These are phyloP conservation scores for Penicillium aurantiogriseum DNA, from an alignment of 2,329 filamentous ascomycete species.

Conservation along the genomic window DNA sequence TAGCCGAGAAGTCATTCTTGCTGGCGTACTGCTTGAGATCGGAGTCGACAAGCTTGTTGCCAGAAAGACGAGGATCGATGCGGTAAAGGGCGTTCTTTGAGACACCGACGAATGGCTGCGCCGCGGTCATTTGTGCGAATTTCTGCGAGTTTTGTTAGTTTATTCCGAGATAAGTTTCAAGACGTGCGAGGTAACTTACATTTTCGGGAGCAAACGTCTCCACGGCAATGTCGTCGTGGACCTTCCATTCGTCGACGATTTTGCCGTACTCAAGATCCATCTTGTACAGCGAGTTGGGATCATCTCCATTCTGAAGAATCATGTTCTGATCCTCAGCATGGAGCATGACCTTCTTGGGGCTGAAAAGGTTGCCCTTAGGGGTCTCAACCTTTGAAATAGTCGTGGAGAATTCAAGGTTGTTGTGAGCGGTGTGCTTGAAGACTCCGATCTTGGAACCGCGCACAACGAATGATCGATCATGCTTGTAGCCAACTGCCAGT, in stretches of 20 bases:
- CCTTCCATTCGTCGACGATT: conserved; percentile 97
- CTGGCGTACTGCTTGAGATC: conserved; percentile 94
- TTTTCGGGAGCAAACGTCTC: conserved; percentile 90
- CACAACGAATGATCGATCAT: conserved; percentile 95
- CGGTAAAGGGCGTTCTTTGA: conserved; percentile 92
- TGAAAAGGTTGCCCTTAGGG: conserved; percentile 81
- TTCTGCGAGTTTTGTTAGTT: conserved; percentile 56
- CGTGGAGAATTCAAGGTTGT: conserved; percentile 91
- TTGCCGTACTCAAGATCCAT: conserved; percentile 99
- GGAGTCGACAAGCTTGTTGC: conserved; percentile 87
- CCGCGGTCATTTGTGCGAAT: conserved; percentile 94
- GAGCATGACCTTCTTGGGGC: conserved; percentile 94
- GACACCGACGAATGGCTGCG: conserved; percentile 92
- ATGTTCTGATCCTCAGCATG: conserved; percentile 87
- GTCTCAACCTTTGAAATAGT: conserved; percentile 96
- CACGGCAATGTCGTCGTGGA: conserved; percentile 93
- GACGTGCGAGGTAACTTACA: conserved; percentile 40
- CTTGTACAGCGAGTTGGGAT: conserved; percentile 88
- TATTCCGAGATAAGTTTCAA: not conserved
- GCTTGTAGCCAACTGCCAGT: conserved; percentile 93
- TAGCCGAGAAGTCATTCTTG: conserved; percentile 95
- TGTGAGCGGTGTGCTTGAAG: conserved; percentile 92
- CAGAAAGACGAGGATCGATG: conserved; percentile 83
- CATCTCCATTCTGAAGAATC: conserved; percentile 76
- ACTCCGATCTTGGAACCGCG: conserved; percentile 97